Conservation (phyloP, 2,329 filamentous ascomycete genomes). For the Canariomyces notabilis region DNA sequence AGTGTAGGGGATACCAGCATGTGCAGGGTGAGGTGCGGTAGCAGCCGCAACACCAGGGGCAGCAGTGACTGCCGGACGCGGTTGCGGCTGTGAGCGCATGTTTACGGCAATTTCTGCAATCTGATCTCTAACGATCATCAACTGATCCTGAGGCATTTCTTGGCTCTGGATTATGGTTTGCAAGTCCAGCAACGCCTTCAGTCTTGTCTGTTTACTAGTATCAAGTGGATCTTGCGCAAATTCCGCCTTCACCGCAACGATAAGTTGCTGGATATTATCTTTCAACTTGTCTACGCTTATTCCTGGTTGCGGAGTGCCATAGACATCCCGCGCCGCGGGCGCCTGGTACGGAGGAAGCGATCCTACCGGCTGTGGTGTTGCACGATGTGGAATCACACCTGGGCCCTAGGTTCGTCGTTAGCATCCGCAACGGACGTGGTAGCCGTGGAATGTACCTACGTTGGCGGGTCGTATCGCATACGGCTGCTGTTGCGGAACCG, state of each 20-base stretch:
- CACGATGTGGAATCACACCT: conserved; percentile 22
- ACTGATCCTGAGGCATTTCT: conserved; percentile 72
- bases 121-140: conserved; percentile 79
- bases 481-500: conserved; percentile 18
- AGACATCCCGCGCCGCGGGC: conserved; percentile 31
- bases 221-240: conserved; percentile 74
- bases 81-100: conserved; percentile 42
- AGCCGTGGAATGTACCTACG: conserved; percentile 13
- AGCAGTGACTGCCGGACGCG: conserved; percentile 23
- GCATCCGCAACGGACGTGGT: conserved; percentile 4
- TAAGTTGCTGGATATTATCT: conserved; percentile 75
- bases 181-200: conserved; percentile 81
- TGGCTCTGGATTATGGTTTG: conserved; percentile 74
- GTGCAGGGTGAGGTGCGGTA: conserved; percentile 7
- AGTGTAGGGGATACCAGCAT: conserved; percentile 22
- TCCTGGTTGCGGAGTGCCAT: conserved; percentile 35
- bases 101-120: conserved; percentile 71
- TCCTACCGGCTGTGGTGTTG: conserved; percentile 32
- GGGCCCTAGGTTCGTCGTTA: conserved; percentile 22
- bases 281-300: conserved; percentile 70
- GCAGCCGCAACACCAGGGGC: conserved; percentile 29
- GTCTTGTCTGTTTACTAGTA: conserved; percentile 66
- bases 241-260: conserved; percentile 66
- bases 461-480: conserved; percentile 24
- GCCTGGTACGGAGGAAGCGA: conserved; percentile 37